Conservation (phyloP, 768 basidiomycete species). For the Phaeotremella skinneri region DNA sequence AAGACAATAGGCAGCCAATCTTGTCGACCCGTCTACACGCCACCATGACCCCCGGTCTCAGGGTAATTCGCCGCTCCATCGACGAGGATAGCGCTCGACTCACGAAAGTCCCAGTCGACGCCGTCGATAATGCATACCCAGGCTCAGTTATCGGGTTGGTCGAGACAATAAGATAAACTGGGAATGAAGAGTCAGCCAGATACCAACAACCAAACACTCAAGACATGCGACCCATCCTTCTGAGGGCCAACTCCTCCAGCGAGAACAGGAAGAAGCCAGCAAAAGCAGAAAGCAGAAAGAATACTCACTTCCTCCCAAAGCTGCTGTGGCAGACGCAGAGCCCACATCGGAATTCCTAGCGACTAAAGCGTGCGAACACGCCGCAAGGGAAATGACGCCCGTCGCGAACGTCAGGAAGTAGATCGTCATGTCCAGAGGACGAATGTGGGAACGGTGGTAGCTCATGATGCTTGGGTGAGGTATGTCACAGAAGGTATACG, state of each 20-base stretch:
- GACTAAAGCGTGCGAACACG: slow-evolving; percentile 7
- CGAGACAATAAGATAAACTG: slow-evolving; percentile 4
- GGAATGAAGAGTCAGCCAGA: too few relatives aligned
- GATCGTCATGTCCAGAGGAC: slow-evolving; percentile 2
- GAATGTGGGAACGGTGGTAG: not conserved
- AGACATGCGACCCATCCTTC: too few relatives aligned
- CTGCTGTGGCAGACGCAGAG: not conserved
- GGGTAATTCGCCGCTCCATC: too few relatives aligned
- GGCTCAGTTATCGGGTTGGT: slow-evolving; percentile 5
- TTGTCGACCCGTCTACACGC: too few relatives aligned
- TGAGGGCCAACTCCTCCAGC: too few relatives aligned
- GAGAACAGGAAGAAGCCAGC: too few relatives aligned
- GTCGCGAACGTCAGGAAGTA: slow-evolving; percentile 10
- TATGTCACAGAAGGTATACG: not conserved
- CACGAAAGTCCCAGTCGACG: slow-evolving; percentile 8
- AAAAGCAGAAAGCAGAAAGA: too few relatives aligned
- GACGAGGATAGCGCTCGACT: not conserved
- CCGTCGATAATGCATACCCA: not conserved
- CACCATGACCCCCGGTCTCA: too few relatives aligned
- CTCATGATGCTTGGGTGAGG: not conserved
- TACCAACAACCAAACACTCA: too few relatives aligned
- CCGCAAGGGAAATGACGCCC: not conserved
- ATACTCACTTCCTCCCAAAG: slow-evolving; percentile 3
- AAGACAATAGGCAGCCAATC: too few relatives aligned
- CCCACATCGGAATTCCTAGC: slow-evolving; percentile 5